Percentiles rank a stretch among this genome's conserved stretches.
These are phyloP conservation scores for Chloranthus sessilifolius DNA, from an alignment of 164 flowering plant genomes.

Conservation along the genomic window DNA sequence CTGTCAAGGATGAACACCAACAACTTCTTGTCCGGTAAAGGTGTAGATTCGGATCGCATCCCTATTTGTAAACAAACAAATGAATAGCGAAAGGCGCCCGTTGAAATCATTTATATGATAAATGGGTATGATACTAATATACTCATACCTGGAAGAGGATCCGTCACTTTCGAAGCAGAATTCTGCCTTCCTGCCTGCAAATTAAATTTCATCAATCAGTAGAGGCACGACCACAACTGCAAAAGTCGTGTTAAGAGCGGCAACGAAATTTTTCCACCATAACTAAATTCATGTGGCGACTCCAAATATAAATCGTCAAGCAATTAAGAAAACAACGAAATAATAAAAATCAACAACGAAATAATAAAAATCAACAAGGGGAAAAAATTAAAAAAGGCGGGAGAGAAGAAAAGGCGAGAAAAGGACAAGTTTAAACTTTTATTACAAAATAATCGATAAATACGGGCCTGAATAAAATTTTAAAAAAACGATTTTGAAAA, in stretches of 20 bases:
- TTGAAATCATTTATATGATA: too few species aligned
- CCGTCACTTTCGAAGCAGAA: slow-evolving; percentile 47
- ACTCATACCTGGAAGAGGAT: slow-evolving; percentile 44
- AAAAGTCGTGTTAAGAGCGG: neutral
- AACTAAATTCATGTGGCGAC: neutral
- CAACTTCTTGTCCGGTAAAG: slow-evolving; percentile 89
- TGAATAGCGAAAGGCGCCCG: neutral
- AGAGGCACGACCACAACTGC: neutral
- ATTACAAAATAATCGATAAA: too few species aligned
- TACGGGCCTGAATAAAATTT: too few species aligned
- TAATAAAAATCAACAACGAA: neutral
- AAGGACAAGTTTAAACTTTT: slow-evolving; percentile 43
- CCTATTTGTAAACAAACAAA: slow-evolving; percentile 49
- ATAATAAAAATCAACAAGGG: neutral
- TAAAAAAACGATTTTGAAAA: too few species aligned
- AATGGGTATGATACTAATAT: too few species aligned
- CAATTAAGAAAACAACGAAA: neutral
- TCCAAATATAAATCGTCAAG: neutral
- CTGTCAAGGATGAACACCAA: slow-evolving; percentile 86
- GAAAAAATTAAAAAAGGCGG: neutral
- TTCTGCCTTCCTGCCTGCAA: slow-evolving; percentile 46
- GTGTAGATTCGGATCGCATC: slow-evolving; percentile 45
- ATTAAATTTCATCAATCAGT: slow-evolving; percentile 12
- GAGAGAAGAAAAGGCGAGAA: slow-evolving; percentile 12
- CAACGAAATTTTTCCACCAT: neutral